Evolutionary conservation across 2,329 filamentous ascomycete genomes (phyloP).

Genomic region (Penicillium palitans): DNA sequence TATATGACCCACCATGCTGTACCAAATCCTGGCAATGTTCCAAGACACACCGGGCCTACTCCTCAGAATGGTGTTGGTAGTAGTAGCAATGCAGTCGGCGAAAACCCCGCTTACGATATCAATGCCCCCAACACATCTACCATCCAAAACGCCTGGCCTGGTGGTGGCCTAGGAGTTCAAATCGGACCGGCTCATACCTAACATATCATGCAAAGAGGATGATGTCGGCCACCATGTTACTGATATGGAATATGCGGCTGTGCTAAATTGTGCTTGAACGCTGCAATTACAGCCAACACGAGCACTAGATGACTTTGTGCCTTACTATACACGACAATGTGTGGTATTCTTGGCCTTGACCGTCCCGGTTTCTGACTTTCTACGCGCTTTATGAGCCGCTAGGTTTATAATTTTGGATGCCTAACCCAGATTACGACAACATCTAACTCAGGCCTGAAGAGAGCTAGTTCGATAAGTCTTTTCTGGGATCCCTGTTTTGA

Average conservation of each 20-base stretch:
- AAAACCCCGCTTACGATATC: conserved; percentile 27
- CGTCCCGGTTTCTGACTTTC: neutral
- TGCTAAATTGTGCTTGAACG: neutral
- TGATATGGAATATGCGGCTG: neutral
- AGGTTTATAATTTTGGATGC: neutral
- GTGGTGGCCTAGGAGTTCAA: conserved; percentile 30
- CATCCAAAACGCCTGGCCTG: conserved; percentile 33
- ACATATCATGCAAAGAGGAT: neutral
- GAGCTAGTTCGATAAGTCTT: neutral
- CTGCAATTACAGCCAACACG: neutral
- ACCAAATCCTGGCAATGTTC: conserved; percentile 19
- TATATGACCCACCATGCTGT: conserved; percentile 31
- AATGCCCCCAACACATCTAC: conserved; percentile 26
- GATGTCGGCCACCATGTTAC: neutral
- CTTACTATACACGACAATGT: neutral
- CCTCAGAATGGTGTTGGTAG: conserved; percentile 21
- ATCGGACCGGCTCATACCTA: conserved; percentile 27
- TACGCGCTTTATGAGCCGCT: neutral
- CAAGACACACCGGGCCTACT: conserved; percentile 21
- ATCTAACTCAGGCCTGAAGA: neutral
- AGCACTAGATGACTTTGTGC: neutral
- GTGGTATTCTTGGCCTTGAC: neutral
- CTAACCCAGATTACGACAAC: neutral
- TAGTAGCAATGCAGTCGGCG: conserved; percentile 19
- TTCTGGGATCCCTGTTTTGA: conserved; percentile 1